phyloP scores from a whole-genome alignment of 345 rosid genomes.

The Citrus trifoliata region DNA sequence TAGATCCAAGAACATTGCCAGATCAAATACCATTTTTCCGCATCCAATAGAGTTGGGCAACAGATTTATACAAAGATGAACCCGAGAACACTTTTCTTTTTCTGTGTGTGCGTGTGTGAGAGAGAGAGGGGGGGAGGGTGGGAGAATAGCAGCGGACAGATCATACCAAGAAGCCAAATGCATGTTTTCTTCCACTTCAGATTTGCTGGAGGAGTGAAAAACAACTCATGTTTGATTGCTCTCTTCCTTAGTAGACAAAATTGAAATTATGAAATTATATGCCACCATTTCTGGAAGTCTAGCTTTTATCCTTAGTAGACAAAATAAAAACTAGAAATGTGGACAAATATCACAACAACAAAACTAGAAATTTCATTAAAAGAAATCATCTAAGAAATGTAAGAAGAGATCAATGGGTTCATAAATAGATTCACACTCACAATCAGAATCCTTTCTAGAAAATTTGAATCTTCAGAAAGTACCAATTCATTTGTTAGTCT shows the following conservation, averaged over 20 bases:
- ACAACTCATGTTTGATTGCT: neutral
- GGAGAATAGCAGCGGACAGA: neutral
- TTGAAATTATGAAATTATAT: neutral
- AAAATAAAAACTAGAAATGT: neutral
- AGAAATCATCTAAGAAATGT: neutral
- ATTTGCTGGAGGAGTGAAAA: neutral
- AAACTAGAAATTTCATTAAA: neutral
- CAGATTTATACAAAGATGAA: neutral
- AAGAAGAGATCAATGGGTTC: neutral
- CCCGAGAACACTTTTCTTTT: no score
- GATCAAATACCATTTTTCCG: neutral
- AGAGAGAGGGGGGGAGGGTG: neutral
- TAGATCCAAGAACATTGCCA: neutral
- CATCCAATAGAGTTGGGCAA: neutral
- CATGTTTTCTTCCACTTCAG: neutral
- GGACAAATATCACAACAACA: neutral
- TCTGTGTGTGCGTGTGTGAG: neutral
- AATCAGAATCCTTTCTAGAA: conserved; percentile 13
- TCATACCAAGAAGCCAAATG: neutral
- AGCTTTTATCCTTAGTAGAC: neutral
- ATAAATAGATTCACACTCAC: conserved; percentile 17
- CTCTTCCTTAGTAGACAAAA: neutral
- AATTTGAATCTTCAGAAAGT: conserved; percentile 19
- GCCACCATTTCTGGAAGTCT: neutral
- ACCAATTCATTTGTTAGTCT: conserved; percentile 24